Evolutionary conservation across 129 eudicot genomes (phyloP), one percentile per base, ranked within the genome.

Genomic region (Pulicaria dysenterica): DNA sequence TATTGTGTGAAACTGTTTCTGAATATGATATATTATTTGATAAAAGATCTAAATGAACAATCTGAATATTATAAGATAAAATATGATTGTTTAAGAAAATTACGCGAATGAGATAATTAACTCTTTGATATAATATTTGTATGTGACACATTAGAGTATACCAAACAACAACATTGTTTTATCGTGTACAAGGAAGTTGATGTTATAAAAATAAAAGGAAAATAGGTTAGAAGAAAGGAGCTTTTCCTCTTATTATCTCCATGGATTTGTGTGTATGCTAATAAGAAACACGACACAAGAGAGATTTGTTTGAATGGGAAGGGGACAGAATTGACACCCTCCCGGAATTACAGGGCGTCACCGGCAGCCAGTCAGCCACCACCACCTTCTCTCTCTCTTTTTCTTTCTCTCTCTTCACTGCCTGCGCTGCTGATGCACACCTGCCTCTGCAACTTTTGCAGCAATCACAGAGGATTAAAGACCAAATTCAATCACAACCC

Each of bases 291-390:
- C 79, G 84, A 77, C 81, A 79, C 19, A 69, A 70, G 46, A 77
- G 89, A 82, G 79, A 82, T 74, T 80, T 86, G 91, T 64, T 70
- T 73, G 91, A 85, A 77, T 67, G 49, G 38, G 73, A 84, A 85
- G 87, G 79, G 86, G 89, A 85, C 94, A 86, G 83, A 82, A 80
- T 85, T 83, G 90, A 89, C 96, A 85, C 81, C 85, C 92, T 82
- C 96, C 98, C 98, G 96, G 85, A 92, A 83, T 87, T 86, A 87
- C 80, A 85, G 95, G 98, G 95, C 65, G 87, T 79, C 75, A 36
- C 75, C 73, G 58, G 73, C 79, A 58, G 50, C 57, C 49, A 53
- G 11, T 51, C 48, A 43, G 44, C 17, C 51, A 34, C 34, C 47
- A 14, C 10, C 3, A 24, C 31, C 31, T 24, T 24, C 31, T 40